phyloP scores from a whole-genome alignment of 2,329 filamentous ascomycete genomes.

The Karstenula rhodostoma region DNA sequence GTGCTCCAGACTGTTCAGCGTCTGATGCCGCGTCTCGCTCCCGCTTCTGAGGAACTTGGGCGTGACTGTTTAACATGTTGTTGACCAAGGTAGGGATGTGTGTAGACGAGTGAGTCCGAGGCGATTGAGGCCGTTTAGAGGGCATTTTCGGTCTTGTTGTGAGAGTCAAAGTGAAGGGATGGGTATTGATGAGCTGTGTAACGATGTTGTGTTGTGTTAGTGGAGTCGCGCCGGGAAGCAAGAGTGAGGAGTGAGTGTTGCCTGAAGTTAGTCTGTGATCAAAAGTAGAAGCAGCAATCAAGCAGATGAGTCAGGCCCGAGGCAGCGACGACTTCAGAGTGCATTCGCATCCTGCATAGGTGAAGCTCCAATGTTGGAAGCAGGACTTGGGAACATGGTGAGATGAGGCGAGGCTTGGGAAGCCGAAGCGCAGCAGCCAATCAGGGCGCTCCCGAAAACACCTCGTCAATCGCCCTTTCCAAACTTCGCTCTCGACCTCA shows the following conservation, averaged over 20 bases:
- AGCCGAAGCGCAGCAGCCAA: conserved; percentile 24
- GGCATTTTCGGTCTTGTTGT: neutral
- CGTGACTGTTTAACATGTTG: neutral
- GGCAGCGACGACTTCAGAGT: neutral
- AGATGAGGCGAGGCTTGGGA: conserved; percentile 12
- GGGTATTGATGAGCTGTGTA: neutral
- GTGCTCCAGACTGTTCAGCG: neutral
- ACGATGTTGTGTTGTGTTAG: neutral
- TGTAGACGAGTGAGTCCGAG: neutral
- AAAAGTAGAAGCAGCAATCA: conserved; percentile 1
- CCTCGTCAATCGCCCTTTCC: conserved; percentile 20
- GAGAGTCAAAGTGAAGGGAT: neutral
- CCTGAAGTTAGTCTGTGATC: neutral
- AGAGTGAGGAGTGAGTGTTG: conserved; percentile 6
- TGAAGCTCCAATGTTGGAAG: neutral
- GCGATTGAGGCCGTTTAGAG: neutral
- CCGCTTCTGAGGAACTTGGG: conserved; percentile 5
- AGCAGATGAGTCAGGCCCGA: conserved; percentile 11
- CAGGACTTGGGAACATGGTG: neutral
- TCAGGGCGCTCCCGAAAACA: conserved; percentile 24
- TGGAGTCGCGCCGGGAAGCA: neutral
- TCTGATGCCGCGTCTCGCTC: conserved; percentile 9
- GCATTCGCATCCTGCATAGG: neutral
- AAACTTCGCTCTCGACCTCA: conserved; percentile 24
- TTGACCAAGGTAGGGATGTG: neutral